Base-by-base conservation (phyloP, 108 stramenopile species). In the Conticribra guillardii region DNA sequence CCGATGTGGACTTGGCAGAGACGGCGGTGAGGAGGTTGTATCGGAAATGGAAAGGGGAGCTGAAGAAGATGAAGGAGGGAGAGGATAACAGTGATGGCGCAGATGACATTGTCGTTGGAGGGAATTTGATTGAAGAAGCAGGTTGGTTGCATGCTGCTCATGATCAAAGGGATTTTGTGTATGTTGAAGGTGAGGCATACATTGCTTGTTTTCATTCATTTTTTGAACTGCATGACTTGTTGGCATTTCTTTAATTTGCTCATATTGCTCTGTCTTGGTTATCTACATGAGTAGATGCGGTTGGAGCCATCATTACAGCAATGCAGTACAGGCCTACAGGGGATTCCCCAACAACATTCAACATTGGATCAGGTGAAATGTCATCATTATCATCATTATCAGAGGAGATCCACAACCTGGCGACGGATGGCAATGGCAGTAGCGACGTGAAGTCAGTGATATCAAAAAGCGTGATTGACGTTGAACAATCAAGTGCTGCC, bases 291-390 rank as follows among this genome's bases (percentile, higher is more conserved):
- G 27, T 27, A 75, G 91, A 92, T 66, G 85, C 79, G 1, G 85
- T 90, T 19, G 79, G 85, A 24, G 81, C 85, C 8, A 86, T 93
- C 15, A 80, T 93, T 17, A 78, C 84, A 4, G 86, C 89, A 0
- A 89, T 93, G 83, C 92, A 93, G 58, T 88, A 81, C 62, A 81
- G 79, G 60, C 16, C 84, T 22, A 37, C 61, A 9, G 21, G 53
- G 7, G 24, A 69, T 52, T 65, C 71, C 23, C 78, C 90, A 53
- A 60, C 63, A 17, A 69, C 74, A 18, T 76, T 88, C 31, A 71
- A 82, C 23, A 65, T 86, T 23, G 76, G 76, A 14, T 76, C 85
- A 0, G 81, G 71, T 18, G 63, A 70, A 54, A 61, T 66, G 52
- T 31, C 33, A 37, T 44, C 54, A 28, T 32, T 64, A 16, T 67